Percentiles rank a stretch among this genome's conserved stretches.
phyloP scores from a whole-genome alignment of 768 basidiomycete species.

The Tylopilus intermedius region DNA sequence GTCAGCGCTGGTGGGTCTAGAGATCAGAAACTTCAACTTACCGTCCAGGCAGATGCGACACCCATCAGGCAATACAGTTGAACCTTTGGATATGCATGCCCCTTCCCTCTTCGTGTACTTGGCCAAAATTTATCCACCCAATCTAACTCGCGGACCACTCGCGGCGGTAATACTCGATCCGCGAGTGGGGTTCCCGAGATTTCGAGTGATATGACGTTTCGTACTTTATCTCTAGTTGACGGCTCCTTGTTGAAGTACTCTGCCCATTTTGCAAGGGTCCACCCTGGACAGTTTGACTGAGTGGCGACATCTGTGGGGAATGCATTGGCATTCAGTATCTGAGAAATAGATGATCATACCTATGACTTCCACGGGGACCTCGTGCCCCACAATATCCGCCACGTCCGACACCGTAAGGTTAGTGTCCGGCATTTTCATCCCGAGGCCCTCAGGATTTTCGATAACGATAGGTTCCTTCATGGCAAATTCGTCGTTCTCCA shows the following conservation, averaged over 20 bases:
- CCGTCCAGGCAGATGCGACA: constrained; percentile 90
- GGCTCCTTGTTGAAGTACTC: constrained; percentile 74
- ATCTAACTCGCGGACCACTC: constrained; percentile 81
- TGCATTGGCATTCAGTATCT: constrained; percentile 1
- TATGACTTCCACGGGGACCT: constrained; percentile 85
- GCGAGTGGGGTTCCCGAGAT: constrained; percentile 82
- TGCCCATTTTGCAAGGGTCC: constrained; percentile 90
- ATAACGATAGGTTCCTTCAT: constrained; percentile 83
- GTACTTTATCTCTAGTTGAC: constrained; percentile 72
- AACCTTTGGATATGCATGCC: constrained; percentile 83
- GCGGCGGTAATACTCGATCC: constrained; percentile 75
- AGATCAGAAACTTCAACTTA: constrained; percentile 35
- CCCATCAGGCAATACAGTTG: constrained; percentile 98
- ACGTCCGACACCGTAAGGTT: constrained; percentile 78
- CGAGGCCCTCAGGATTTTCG: constrained; percentile 71
- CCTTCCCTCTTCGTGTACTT: constrained; percentile 62
- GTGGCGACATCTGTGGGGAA: constrained; percentile 69
- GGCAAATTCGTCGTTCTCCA: constrained; percentile 65
- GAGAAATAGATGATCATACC: constrained; percentile 42
- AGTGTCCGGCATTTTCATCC: constrained; percentile 80
- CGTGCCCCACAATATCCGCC: constrained; percentile 70
- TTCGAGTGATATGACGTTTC: constrained; percentile 94
- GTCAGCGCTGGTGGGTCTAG: not conserved
- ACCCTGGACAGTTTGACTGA: constrained; percentile 79
- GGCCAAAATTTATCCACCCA: constrained; percentile 99